Base-by-base conservation (phyloP, 2,329 filamentous ascomycete species). In the Arthrobotrys conoides region DNA sequence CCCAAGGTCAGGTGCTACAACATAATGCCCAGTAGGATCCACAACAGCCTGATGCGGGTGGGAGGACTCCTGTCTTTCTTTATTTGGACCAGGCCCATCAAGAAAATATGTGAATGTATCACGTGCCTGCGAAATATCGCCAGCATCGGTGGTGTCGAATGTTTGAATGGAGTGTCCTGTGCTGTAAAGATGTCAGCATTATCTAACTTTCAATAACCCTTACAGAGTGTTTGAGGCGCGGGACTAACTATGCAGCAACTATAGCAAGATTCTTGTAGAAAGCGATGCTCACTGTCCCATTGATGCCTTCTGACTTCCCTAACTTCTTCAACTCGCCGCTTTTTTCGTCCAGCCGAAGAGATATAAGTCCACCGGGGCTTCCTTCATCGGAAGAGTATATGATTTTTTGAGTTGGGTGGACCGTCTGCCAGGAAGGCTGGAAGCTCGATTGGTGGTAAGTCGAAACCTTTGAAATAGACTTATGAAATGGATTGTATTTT, bases 1-100 rank as follows among this genome's bases (percentile, higher is more conserved):
- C 48, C 91, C 89, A 3, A 94, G 86, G 81, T 93, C 91, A 0
- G 91, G 90, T 4, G 89, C 87, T 9, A 92, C 82, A 30, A 92
- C 81, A 83, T 88, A 93, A n/a, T 86, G 82, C 4, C 87, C 88
- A 1, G 88, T 90, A 5, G 91, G 91, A 82, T 93, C 91, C 38
- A 91, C 82, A 64, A 91, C 83, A 18, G 88, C 87, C 82, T 91
- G 85, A 83, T 92, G 91, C 18, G 90, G 90, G 82, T 91, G 89
- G 1, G 90, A 85, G 5, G 86, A 85, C 41, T 88, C 85, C 83
- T 92, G 89, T 64, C 88, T 87, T 27, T 41, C 71, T 4, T 67
- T 75, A 48, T 79, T 66, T 12, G 80, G 65, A 5, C 77, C 77
- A 1, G 81, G 80, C 5, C 36, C 41, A 5, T 44, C n/a, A 18